Base-by-base conservation (phyloP, 2,329 filamentous ascomycete species). In the Truncatella angustata region DNA sequence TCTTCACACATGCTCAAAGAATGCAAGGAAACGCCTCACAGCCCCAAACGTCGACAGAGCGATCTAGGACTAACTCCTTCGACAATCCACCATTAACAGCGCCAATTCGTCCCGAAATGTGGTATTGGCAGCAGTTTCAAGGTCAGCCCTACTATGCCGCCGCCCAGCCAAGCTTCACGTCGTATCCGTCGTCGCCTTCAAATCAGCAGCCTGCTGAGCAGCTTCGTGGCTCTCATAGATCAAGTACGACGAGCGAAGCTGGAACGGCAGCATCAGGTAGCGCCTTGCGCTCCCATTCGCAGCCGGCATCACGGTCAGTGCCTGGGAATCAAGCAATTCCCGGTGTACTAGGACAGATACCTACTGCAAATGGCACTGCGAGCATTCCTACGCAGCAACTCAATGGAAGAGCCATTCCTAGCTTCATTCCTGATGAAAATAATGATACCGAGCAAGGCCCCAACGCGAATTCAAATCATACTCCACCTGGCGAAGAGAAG, bases 201-300 rank as follows among this genome's bases (percentile, higher is more conserved):
- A 71, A 65, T 57, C 68, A 67, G 37, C 65, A 72, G 3, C 61
- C 67, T 6, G 70, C 79, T 26, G 84, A 86, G 54, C 80, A 79
- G 58, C 76, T 83, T 56, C 75, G 82, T 48, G 76, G 79, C 43
- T 68, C 82, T 50, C 81, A 86, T 57, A 73, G 83, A 60, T 78
- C 80, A 1, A 70, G 73, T 9, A 68, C 73, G 21, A 70, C 75
- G 14, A 78, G 74, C 21, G 81, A 85, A 32, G 65, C 74, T 12
- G 74, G 73, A 9, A 62, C 70, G 16, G 67, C 73, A 34, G 68
- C 75, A 48, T 73, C 80, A 23, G 79, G 73, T 51, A 80, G 82
- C 58, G 73, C 81, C n/a, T 65, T 84, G 55, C 76, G 84, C 56
- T 87, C 84, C 23, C 84, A 87, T 63, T 86, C 84, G n/a, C 84